Percentiles rank a stretch among this genome's conserved stretches.
Evolutionary conservation across 140 eudicot genomes (phyloP).

Genomic region (Oenanthe javanica): DNA sequence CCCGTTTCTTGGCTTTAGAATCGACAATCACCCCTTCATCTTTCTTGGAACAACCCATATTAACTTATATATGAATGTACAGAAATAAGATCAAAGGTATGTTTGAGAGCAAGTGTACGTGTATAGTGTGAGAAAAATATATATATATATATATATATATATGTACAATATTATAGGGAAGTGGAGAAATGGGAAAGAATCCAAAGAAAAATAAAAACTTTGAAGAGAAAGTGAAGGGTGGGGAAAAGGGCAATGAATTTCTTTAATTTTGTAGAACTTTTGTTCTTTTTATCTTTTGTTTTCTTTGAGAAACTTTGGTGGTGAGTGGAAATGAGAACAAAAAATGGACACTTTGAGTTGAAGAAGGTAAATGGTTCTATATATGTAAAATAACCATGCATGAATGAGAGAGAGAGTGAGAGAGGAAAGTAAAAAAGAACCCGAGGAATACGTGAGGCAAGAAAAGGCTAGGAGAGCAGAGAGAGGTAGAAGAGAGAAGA

Average conservation of each 20-base stretch:
- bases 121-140: neutral
- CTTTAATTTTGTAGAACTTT: neutral
- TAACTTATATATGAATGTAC: neutral
- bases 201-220: neutral
- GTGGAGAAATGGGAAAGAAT: neutral
- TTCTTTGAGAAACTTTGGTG: conserved; percentile 6
- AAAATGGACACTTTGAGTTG: neutral
- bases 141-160: neutral
- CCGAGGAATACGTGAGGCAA: conserved; percentile 8
- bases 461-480: neutral
- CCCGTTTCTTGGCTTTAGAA: conserved; percentile 35
- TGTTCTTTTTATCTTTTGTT: neutral
- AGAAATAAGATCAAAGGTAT: neutral
- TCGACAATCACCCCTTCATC: conserved; percentile 21
- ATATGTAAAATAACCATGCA: neutral
- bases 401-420: neutral
- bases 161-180: neutral
- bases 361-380: neutral
- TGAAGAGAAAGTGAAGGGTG: conserved; percentile 1
- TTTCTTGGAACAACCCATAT: conserved; percentile 2
- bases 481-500: neutral
- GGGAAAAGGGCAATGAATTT: neutral
- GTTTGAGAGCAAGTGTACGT: neutral
- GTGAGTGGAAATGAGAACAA: neutral
- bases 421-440: neutral